Conservation (phyloP, 768 basidiomycete species). For the Russula virescens region DNA sequence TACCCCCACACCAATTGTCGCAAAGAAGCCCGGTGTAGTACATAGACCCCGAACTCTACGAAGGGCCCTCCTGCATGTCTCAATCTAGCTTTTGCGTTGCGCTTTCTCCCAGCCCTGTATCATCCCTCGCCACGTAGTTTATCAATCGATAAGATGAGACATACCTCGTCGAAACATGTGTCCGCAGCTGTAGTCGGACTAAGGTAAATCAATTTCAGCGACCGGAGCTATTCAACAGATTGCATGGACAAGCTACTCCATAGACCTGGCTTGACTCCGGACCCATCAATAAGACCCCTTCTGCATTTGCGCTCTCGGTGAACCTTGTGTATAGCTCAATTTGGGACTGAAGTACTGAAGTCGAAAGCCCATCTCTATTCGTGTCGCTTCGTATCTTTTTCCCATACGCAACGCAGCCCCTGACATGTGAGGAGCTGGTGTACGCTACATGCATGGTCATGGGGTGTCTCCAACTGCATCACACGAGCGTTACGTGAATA, state of each 20-base stretch:
- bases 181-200: background rate
- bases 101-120: background rate
- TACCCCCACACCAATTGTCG: background rate
- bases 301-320: background rate
- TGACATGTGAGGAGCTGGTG: background rate
- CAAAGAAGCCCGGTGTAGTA: background rate
- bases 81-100: background rate
- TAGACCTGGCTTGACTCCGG: too few species aligned
- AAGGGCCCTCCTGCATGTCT: background rate
- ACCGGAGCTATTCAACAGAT: too few species aligned
- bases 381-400: background rate
- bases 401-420: too few species aligned
- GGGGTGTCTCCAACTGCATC: background rate
- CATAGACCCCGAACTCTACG: background rate
- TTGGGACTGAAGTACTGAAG: background rate
- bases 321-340: background rate
- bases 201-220: background rate
- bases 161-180: background rate
- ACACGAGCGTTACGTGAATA: background rate
- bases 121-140: conserved; percentile 4
- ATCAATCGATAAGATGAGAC: conserved; percentile 12
- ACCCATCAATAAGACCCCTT: background rate
- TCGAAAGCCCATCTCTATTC: background rate
- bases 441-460: background rate
- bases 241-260: too few species aligned